Conservation (phyloP, 1,284 basidiomycete species). For the Ceratobasidium theobromae region DNA sequence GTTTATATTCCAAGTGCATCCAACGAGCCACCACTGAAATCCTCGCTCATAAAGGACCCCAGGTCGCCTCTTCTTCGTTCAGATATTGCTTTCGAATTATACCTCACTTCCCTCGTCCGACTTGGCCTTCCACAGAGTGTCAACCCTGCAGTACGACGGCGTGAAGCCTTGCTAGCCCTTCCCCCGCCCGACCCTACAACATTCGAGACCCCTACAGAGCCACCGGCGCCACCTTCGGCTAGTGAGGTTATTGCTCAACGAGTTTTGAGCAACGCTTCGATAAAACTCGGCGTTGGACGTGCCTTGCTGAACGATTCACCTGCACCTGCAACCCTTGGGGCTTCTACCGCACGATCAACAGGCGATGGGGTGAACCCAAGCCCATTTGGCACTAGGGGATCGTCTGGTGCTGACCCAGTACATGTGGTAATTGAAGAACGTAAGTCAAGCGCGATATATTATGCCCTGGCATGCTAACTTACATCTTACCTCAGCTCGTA, state of each 20-base stretch:
- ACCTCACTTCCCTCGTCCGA: slow-evolving; percentile 66
- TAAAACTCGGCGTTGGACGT: slow-evolving; percentile 32
- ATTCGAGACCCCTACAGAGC: slow-evolving; percentile 51
- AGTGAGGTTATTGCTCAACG: slow-evolving; percentile 55
- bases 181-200: slow-evolving; percentile 27
- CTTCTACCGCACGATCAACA: slow-evolving; percentile 5
- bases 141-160: slow-evolving; percentile 60
- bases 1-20: slow-evolving; percentile 42
- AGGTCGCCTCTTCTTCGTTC: slow-evolving; percentile 65
- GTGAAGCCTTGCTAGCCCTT: slow-evolving; percentile 49
- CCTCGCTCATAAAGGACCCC: slow-evolving; percentile 52
- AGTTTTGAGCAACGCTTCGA: slow-evolving; percentile 49
- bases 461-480: slow-evolving; percentile 15
- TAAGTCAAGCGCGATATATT: slow-evolving; percentile 47
- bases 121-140: slow-evolving; percentile 60
- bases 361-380: background rate
- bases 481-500: slow-evolving; percentile 41
- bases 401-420: slow-evolving; percentile 59
- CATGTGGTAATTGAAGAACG: slow-evolving; percentile 79
- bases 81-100: slow-evolving; percentile 68
- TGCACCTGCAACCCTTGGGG: slow-evolving; percentile 16
- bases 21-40: slow-evolving; percentile 23
- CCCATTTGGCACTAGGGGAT: slow-evolving; percentile 36
- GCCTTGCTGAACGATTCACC: slow-evolving; percentile 12
- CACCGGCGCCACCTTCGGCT: slow-evolving; percentile 40